These are phyloP conservation scores for Oldenlandia corymbosa DNA, from an alignment of 257 asterid genomes.

Conservation along the genomic window DNA sequence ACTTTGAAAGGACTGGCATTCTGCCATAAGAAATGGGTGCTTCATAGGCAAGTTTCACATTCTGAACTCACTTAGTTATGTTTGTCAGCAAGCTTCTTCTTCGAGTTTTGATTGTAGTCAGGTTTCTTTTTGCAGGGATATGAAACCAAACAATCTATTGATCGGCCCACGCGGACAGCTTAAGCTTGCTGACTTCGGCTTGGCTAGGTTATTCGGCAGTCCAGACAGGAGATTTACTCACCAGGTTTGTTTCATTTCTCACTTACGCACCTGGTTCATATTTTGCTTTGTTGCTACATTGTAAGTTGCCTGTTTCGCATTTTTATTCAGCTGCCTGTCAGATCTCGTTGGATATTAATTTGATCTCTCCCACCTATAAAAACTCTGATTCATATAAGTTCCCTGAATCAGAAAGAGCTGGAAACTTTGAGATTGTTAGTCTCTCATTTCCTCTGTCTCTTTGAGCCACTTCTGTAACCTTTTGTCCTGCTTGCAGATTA, in stretches of 20 bases:
- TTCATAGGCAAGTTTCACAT: conserved; percentile 63
- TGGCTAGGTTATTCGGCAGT: conserved; percentile 95
- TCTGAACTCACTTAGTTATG: not conserved
- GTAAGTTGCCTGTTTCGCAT: not conserved
- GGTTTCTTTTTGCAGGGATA: conserved; percentile 56
- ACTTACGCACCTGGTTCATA: not conserved
- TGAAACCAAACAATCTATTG: conserved; percentile 96
- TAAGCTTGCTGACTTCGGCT: conserved; percentile 95
- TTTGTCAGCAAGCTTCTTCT: not conserved
- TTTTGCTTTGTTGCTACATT: not conserved
- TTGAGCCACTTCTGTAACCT: not conserved
- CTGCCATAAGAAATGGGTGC: conserved; percentile 92
- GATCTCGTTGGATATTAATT: not conserved
- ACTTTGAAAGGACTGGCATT: conserved; percentile 83
- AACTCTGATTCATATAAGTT: not conserved
- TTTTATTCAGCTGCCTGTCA: not conserved
- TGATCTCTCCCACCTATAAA: not conserved
- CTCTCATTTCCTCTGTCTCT: not conserved
- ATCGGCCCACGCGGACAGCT: conserved; percentile 90
- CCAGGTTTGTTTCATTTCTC: conserved; percentile 52
- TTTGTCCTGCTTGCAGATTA: not conserved
- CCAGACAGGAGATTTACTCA: conserved; percentile 95
- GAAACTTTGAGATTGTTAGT: not conserved
- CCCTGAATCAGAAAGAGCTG: not conserved
- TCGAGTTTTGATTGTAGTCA: conserved; percentile 11